Base-by-base conservation (phyloP, 176 grass and related monocot genomes). In the Oryza nivara region DNA sequence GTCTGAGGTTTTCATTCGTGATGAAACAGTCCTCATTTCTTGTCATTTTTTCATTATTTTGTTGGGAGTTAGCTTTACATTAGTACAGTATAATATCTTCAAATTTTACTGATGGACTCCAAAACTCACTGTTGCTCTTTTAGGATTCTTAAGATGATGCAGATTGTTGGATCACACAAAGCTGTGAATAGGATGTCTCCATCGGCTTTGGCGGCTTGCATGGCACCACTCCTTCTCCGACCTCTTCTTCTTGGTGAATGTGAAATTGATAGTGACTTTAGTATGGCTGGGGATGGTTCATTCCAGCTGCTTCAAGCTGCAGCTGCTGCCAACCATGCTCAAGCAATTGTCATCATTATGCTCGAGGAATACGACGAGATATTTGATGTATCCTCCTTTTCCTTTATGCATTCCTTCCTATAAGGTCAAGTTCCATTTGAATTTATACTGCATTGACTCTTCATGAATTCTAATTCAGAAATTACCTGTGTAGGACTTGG, bases 131-230 rank as follows among this genome's bases (percentile, higher is more conserved):
- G 23, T 11, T 88, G 87, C 85, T 89, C 65, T 87, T 94, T 77
- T 88, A 99, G 96, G 92, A 96, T 89, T 82, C 93, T 99, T 86
- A 92, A 95, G 80, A 99, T 99, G 96, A 99, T 99, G 96, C 90
- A 87, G 73, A 80, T 83, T 52, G 93, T 99, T 63, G 93, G 78
- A 70, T 80, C 76, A 46, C 84, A 99, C 78, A 99, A 92, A 93
- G 70, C 88, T 51, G 91, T 92, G 81, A 99, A 99, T 87, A 89
- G 93, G 78, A 99, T 99, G 96, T 90, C 93, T 82, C 85, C 85
- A 73, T 90, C 93, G 54, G 96, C 96, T 82, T 78, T 99, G 84
- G 96, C 96, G 22, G 96, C 96, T 92, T 99, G 96, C 74, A 99
- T 99, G 96, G 93, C 96, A 32, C 96, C 96, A 74, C 94, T 99